Percentiles rank a stretch among this genome's conserved stretches.
Conservation (phyloP, 768 basidiomycete species). For the Leccinum sublutescens region DNA sequence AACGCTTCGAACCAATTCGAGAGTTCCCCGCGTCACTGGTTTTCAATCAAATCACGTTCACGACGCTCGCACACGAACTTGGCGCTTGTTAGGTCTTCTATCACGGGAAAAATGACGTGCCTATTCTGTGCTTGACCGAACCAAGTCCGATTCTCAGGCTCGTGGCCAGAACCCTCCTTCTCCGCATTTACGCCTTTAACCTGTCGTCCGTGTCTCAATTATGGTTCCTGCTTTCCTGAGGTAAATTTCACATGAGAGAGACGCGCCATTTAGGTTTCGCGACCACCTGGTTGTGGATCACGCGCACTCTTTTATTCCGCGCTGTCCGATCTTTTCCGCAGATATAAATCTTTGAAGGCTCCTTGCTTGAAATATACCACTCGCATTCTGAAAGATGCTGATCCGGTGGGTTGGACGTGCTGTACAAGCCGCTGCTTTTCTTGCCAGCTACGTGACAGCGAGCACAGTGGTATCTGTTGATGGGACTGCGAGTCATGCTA, state of each 20-base stretch:
- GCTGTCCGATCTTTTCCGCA: conserved; percentile 1
- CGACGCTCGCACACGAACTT: background rate
- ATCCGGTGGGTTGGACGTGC: background rate
- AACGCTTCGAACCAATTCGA: background rate
- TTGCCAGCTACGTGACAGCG: conserved; percentile 6
- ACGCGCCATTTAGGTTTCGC: background rate
- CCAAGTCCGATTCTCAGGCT: background rate
- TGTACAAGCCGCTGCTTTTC: conserved; percentile 1
- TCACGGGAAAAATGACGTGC: background rate
- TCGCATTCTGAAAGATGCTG: conserved; percentile 13
- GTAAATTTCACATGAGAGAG: background rate
- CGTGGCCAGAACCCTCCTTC: background rate
- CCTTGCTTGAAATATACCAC: background rate
- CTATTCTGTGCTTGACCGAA: background rate
- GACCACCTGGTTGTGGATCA: conserved; percentile 2
- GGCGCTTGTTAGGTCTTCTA: background rate
- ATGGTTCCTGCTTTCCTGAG: background rate
- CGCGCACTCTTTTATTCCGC: background rate
- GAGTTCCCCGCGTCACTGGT: background rate
- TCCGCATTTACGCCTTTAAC: background rate
- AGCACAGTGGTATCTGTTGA: conserved; percentile 40
- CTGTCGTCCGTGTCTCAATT: background rate
- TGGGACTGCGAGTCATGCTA: conserved; percentile 48
- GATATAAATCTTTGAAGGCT: conserved; percentile 2
- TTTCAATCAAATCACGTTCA: background rate